Base-by-base conservation (phyloP, 345 rosid genomes). In the Theobroma cacao region DNA sequence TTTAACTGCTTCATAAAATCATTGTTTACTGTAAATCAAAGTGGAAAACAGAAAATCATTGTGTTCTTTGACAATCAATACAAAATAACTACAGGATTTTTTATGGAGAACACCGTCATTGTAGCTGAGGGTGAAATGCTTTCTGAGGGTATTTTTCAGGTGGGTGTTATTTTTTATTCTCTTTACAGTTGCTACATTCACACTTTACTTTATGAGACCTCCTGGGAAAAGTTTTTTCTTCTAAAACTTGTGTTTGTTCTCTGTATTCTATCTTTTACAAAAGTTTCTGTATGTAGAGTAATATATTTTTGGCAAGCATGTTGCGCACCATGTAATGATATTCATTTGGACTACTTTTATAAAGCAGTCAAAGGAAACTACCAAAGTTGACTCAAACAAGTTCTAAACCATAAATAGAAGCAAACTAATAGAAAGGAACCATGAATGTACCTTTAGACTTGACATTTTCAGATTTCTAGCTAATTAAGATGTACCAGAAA, bases 121-220 rank as follows among this genome's bases (percentile, higher is more conserved):
- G 90, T 96, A 79, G 99, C 97, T 34, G 98, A 96, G 84, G 99
- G 98, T 17, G 87, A 89, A 86, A 91, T 96, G 97, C 89, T 88
- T 66, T 33, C 85, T 75, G 89, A 86, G 80, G 97, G 98, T 52
- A 84, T 92, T 81, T 94, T 91, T 81, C 90, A 91, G 98, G 99
- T 96, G 12, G 77, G 79, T 69, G n/a, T 52, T 45, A 9, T 72
- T 73, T 75, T 36, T 77, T 48, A 22, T 63, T 67, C 63, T 58
- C 24, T 26, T 18, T 38, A 61, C 20, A 77, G 64, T 30, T 78
- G 50, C 76, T 79, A 56, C 64, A 26, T 4, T 47, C 20, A 22
- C 62, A 30, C 68, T 48, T 67, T 41, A 4, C 4, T 14, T 22
- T 36, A 1, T 40, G 40, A 7, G 4, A 45, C 13, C 13, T 34